phyloP scores from a whole-genome alignment of 208 protist genomes.

The Sergeia podlipaevii region DNA sequence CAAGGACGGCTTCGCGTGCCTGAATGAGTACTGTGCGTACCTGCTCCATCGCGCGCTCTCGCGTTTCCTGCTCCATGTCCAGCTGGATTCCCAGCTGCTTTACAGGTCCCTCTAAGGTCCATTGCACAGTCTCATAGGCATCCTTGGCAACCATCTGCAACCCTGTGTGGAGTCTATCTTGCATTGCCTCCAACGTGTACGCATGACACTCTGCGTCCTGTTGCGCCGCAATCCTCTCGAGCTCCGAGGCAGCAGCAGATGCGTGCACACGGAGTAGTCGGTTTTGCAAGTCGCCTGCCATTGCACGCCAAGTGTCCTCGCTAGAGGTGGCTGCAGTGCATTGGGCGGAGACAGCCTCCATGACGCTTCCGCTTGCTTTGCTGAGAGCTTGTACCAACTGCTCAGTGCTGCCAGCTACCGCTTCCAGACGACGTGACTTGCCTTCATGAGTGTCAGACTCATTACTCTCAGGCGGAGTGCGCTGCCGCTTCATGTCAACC shows the following conservation, averaged over 20 bases:
- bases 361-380: constrained; percentile 22
- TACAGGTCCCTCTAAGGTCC: too few relatives aligned
- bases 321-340: constrained; percentile 7
- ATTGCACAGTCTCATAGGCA: constrained; percentile 7
- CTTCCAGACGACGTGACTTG: constrained; percentile 8
- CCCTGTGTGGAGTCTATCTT: constrained; percentile 5
- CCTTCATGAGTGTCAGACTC: constrained; percentile 4
- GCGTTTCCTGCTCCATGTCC: constrained; percentile 29
- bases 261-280: too few relatives aligned
- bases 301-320: too few relatives aligned
- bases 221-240: background rate
- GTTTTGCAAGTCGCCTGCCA: too few relatives aligned
- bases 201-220: background rate
- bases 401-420: constrained; percentile 10
- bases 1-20: constrained; percentile 21
- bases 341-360: constrained; percentile 6
- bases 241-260: too few relatives aligned
- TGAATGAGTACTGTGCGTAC: constrained; percentile 30
- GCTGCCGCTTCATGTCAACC: constrained; percentile 6
- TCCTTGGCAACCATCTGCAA: background rate
- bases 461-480: constrained; percentile 7
- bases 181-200: constrained; percentile 5
- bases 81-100: constrained; percentile 26
- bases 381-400: constrained; percentile 16
- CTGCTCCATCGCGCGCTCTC: constrained; percentile 29